Evolutionary conservation across 441 rosid genomes (phyloP), one percentile per base, ranked within the genome.

Genomic region (Mallotus repandus): DNA sequence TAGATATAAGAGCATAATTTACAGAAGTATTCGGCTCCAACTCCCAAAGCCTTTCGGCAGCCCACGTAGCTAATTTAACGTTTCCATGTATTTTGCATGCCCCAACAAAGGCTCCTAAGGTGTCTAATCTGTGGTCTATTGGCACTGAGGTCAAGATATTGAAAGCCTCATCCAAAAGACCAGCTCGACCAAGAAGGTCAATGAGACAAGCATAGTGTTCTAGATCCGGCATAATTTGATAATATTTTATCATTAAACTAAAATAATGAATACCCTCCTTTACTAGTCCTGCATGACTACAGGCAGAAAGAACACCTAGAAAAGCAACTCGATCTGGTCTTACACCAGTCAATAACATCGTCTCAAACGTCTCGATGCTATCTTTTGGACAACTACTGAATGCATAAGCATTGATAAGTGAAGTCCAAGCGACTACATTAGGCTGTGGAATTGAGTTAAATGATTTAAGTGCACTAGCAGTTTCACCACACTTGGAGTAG

Each of bases 121-220:
- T 70, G 72, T 86, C 84, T n/a, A 82, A 63, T 56, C 80, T 56
- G 25, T 71, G 74, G 29, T 76, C 81, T 6, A 66, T 18, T 29
- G 89, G 89, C 80, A 86, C 76, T 43, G 84, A 79, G 48, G 69
- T 83, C 81, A 89, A 71, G 59, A 88, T 35, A 73, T 77, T 70
- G 65, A 69, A 84, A 74, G 93, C 92, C 75, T 89, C 85, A 0
- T 83, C 81, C 64, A 87, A 66, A 76, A 84, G 87, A 72, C 93
- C 92, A 56, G 88, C 87, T 79, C 88, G 85, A 76, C 91, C 89
- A 43, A 89, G 86, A 77, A 90, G 88, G 80, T 90, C 91, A 21
- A 87, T 62, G 21, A 92, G 82, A 77, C 89, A 89, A 25, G 86
- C 76, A 46, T 82, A 88, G 77, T 88, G 97, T 80, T 85, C 89